Conservation (phyloP, 352 stramenopile genomes). For the Pythium folliculosum region DNA sequence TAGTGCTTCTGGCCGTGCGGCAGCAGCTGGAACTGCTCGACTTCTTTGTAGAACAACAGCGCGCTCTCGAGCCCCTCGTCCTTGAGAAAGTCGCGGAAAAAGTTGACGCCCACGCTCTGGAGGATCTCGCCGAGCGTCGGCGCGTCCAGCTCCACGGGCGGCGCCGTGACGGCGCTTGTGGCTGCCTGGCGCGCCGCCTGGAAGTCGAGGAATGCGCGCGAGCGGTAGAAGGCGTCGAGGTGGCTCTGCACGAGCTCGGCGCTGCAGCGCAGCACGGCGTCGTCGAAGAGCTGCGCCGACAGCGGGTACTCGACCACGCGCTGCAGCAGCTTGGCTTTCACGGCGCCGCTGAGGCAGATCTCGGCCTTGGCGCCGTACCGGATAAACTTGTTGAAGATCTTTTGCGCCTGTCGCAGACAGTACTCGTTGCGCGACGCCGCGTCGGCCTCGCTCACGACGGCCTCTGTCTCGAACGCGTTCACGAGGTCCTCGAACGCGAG, state of each 20-base stretch:
- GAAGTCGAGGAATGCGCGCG: conserved; percentile 45
- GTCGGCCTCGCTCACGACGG: conserved; percentile 14
- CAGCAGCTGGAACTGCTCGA: conserved; percentile 69
- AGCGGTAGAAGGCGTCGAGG: conserved; percentile 58
- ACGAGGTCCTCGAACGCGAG: conserved; percentile 68
- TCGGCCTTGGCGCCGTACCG: conserved; percentile 71
- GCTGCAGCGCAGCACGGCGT: conserved; percentile 57
- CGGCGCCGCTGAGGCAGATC: conserved; percentile 45
- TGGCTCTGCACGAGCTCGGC: conserved; percentile 65
- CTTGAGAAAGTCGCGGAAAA: conserved; percentile 60
- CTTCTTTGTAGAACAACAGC: conserved; percentile 74
- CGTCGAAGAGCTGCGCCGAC: conserved; percentile 52
- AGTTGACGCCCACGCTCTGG: conserved; percentile 48
- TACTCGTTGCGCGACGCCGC: conserved; percentile 50
- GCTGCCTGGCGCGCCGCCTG: conserved; percentile 24
- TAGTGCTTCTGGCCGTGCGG: conserved; percentile 71
- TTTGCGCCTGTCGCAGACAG: conserved; percentile 59
- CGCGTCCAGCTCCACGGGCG: not conserved
- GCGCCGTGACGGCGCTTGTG: not conserved
- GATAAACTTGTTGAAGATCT: conserved; percentile 82
- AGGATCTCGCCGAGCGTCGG: conserved; percentile 39
- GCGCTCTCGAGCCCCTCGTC: conserved; percentile 53
- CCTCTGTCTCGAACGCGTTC: conserved; percentile 45
- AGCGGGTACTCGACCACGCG: conserved; percentile 51
- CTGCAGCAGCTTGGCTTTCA: conserved; percentile 51